These are phyloP conservation scores for Aspergillus terreus DNA, from an alignment of 2,329 filamentous ascomycete species.

Conservation along the genomic window DNA sequence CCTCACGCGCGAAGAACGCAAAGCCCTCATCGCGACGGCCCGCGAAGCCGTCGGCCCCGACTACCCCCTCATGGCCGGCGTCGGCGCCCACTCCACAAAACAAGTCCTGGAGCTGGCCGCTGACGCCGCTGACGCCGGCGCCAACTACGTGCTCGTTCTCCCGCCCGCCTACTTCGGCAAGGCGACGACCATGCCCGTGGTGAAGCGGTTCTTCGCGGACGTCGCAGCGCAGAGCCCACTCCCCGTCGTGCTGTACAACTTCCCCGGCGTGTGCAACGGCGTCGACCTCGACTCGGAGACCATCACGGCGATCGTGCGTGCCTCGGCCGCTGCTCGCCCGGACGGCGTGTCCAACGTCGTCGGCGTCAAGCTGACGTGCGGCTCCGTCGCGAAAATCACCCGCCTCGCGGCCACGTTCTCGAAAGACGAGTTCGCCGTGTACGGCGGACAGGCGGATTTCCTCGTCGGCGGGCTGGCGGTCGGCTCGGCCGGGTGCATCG, in stretches of 20 bases:
- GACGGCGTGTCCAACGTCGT: slow-evolving; percentile 54
- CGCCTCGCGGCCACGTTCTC: slow-evolving; percentile 52
- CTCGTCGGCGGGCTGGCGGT: slow-evolving; percentile 53
- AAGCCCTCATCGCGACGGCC: slow-evolving; percentile 54
- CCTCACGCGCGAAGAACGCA: slow-evolving; percentile 57
- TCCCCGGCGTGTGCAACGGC: slow-evolving; percentile 65
- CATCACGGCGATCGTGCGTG: slow-evolving; percentile 52
- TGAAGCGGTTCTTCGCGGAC: slow-evolving; percentile 58
- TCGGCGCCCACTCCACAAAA: slow-evolving; percentile 61
- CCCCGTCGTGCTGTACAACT: slow-evolving; percentile 65
- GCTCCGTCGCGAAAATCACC: slow-evolving; percentile 58
- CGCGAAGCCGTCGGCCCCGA: slow-evolving; percentile 50
- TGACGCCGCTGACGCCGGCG: slow-evolving; percentile 59
- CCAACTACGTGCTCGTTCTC: slow-evolving; percentile 59
- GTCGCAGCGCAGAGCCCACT: slow-evolving; percentile 50
- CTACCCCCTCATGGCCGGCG: slow-evolving; percentile 61
- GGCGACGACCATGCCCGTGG: slow-evolving; percentile 54
- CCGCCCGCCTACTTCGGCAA: slow-evolving; percentile 65
- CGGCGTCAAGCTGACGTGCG: slow-evolving; percentile 65
- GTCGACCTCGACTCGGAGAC: slow-evolving; percentile 64
- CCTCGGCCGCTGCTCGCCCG: slow-evolving; percentile 27
- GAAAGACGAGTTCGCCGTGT: slow-evolving; percentile 60
- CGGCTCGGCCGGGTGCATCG: slow-evolving; percentile 54
- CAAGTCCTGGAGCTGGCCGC: slow-evolving; percentile 59
- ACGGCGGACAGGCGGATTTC: slow-evolving; percentile 71